Conservation (phyloP, 441 rosid species). For the Populus hybrid region DNA sequence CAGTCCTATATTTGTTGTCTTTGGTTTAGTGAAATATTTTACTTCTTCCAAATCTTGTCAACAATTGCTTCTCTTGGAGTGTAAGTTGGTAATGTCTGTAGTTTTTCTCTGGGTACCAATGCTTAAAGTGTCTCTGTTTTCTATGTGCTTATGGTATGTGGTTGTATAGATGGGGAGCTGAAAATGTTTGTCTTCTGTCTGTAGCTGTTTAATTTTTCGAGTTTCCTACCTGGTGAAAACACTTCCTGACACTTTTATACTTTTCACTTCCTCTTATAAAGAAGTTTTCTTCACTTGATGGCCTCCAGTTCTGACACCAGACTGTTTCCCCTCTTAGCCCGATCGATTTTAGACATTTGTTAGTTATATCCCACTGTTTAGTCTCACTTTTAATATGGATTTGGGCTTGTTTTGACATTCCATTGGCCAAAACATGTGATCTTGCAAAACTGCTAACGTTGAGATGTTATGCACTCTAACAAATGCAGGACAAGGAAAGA, state of each 20-base stretch:
- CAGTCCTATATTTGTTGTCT: neutral
- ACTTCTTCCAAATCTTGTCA: neutral
- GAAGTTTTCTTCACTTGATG: neutral
- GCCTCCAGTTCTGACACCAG: neutral
- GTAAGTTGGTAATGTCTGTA: neutral
- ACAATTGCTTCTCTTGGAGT: neutral
- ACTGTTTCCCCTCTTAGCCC: slow-evolving; percentile 8
- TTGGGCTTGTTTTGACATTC: slow-evolving; percentile 1
- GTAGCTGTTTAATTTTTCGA: neutral
- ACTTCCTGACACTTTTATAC: neutral
- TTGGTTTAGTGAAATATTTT: slow-evolving; percentile 1
- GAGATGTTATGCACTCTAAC: slow-evolving; percentile 8
- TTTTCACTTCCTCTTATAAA: neutral
- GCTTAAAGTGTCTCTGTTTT: neutral
- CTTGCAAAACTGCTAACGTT: neutral
- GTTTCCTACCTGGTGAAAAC: neutral
- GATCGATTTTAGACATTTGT: neutral
- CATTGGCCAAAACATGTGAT: neutral
- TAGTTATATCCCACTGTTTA: neutral
- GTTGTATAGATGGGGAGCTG: neutral
- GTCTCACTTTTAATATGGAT: neutral
- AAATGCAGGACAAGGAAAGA: slow-evolving; percentile 75
- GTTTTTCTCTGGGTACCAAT: neutral
- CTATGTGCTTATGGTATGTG: neutral
- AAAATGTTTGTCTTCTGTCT: neutral